These are phyloP conservation scores for Claviceps capensis DNA, from an alignment of 2,329 filamentous ascomycete genomes.

Conservation along the genomic window DNA sequence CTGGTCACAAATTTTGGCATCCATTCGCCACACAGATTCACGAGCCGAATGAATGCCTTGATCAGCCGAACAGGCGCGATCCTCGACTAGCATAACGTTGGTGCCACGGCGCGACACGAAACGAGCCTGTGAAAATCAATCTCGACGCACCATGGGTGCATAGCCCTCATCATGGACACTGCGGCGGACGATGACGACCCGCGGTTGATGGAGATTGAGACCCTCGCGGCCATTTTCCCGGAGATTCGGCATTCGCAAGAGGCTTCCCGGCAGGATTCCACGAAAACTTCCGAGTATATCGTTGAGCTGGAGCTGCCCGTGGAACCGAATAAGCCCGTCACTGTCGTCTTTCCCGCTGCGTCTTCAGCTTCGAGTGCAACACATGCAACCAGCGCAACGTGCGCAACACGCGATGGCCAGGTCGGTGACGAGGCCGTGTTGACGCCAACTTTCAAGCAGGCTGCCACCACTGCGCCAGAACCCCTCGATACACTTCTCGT, in stretches of 20 bases:
- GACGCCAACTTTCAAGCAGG: neutral
- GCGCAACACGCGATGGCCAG: neutral
- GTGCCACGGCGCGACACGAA: neutral
- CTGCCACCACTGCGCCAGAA: slow-evolving; percentile 8
- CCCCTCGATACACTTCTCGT: slow-evolving; percentile 33
- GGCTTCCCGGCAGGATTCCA: slow-evolving; percentile 13
- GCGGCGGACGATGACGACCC: slow-evolving; percentile 36
- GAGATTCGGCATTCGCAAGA: slow-evolving; percentile 38
- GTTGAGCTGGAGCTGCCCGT: slow-evolving; percentile 46
- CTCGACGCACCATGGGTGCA: neutral
- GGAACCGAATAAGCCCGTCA: slow-evolving; percentile 38
- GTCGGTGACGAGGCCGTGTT: neutral
- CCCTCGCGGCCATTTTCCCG: slow-evolving; percentile 52
- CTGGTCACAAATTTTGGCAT: neutral
- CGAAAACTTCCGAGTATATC: slow-evolving; percentile 18
- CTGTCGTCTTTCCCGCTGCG: slow-evolving; percentile 41
- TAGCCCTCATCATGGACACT: slow-evolving; percentile 21
- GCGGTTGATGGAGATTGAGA: slow-evolving; percentile 44
- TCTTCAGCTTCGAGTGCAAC: slow-evolving; percentile 13
- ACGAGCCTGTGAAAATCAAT: neutral
- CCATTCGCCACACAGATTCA: neutral
- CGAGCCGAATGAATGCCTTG: too few relatives aligned
- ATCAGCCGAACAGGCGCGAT: neutral
- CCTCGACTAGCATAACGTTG: neutral
- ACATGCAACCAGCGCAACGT: neutral